Percentiles rank a stretch among this genome's conserved stretches.
Conservation (phyloP, 768 basidiomycete species). For the Naematelia encephala region DNA sequence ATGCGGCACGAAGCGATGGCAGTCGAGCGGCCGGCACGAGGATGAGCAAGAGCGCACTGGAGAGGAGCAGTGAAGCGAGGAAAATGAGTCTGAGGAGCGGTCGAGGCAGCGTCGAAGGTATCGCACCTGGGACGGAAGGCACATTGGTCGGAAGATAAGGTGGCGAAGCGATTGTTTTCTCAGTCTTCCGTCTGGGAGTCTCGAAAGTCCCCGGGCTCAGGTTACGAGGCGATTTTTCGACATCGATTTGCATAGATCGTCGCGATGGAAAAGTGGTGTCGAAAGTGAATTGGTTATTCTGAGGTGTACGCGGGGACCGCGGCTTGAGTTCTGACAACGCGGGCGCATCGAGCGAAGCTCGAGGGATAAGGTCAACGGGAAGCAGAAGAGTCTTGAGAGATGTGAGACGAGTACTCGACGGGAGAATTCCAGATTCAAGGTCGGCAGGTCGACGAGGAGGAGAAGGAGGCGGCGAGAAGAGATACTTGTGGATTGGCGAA, state of each 20-base stretch:
- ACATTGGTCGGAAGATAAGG: constrained; percentile 10
- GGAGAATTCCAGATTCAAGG: not conserved
- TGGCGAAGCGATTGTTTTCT: constrained; percentile 8
- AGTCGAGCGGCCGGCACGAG: constrained; percentile 33
- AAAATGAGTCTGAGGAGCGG: constrained; percentile 33
- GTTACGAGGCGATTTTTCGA: constrained; percentile 11
- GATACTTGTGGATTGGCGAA: constrained; percentile 8
- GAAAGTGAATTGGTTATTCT: constrained; percentile 25
- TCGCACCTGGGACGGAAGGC: constrained; percentile 13
- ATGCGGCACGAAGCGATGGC: constrained; percentile 25
- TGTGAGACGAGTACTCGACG: constrained; percentile 17
- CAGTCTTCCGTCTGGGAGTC: not conserved
- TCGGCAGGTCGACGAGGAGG: constrained; percentile 3
- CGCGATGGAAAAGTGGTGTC: constrained; percentile 16
- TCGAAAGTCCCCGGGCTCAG: not conserved
- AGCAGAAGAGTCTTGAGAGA: constrained; percentile 22
- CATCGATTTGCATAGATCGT: constrained; percentile 5
- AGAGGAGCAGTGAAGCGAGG: constrained; percentile 23
- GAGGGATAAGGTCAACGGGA: constrained; percentile 20
- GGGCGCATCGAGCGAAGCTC: constrained; percentile 13
- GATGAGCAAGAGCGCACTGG: constrained; percentile 25
- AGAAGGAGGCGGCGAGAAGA: constrained; percentile 8
- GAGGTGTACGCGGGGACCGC: constrained; percentile 31
- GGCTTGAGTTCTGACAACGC: constrained; percentile 17
- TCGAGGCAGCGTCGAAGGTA: constrained; percentile 27